phyloP scores from a whole-genome alignment of 2,329 filamentous ascomycete species.

The Chalaropsis ovoidea region DNA sequence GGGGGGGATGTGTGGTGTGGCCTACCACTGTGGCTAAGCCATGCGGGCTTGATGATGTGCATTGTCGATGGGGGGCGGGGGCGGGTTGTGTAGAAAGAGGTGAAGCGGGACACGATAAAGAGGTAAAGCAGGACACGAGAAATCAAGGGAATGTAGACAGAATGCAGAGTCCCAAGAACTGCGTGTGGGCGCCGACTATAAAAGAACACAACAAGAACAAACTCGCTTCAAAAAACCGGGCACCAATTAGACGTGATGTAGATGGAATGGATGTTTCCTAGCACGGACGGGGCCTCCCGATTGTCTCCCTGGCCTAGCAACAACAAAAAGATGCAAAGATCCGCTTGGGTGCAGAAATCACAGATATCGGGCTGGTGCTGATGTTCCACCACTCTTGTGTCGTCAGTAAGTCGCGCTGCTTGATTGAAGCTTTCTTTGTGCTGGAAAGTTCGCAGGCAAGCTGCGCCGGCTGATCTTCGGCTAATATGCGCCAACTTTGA shows the following conservation, averaged over 20 bases:
- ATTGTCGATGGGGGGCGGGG: constrained; percentile 38
- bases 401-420: constrained; percentile 13
- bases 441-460: not conserved
- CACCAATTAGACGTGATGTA: not conserved
- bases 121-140: not conserved
- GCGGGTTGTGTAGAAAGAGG: not conserved
- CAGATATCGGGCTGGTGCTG: not conserved
- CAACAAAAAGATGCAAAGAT: constrained; percentile 8
- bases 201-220: not conserved
- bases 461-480: constrained; percentile 24
- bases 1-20: not conserved
- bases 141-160: too few species aligned
- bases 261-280: not conserved
- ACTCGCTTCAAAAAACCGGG: not conserved
- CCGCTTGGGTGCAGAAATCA: not conserved
- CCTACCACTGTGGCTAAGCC: constrained; percentile 75
- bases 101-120: not conserved
- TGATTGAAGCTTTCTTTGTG: constrained; percentile 8
- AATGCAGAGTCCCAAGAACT: too few species aligned
- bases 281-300: not conserved
- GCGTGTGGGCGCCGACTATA: not conserved
- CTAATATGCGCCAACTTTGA: not conserved
- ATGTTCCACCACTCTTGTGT: not conserved
- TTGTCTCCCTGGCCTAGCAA: not conserved
- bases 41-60: constrained; percentile 88